Evolutionary conservation across 768 basidiomycete species (phyloP).

Genomic region (Tylopilus sp.): DNA sequence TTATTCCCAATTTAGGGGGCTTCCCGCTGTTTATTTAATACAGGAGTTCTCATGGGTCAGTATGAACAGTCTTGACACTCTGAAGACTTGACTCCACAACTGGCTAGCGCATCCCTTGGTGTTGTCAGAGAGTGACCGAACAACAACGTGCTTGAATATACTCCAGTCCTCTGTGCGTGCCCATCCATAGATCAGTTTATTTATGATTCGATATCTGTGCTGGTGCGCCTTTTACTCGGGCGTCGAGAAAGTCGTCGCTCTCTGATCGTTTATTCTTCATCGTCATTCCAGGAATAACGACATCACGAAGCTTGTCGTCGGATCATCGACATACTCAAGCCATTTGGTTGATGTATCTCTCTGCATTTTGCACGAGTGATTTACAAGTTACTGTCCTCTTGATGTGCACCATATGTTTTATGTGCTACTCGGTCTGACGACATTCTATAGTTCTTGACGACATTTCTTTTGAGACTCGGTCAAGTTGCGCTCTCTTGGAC

Average conservation of each 20-base stretch:
- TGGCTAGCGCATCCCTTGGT: background rate
- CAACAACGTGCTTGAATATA: background rate
- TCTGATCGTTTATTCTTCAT: background rate
- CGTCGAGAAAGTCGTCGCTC: background rate
- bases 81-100: background rate
- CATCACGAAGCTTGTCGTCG: no score
- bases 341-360: background rate
- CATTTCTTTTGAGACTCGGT: background rate
- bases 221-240: constrained; percentile 9
- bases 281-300: background rate
- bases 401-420: background rate
- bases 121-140: background rate
- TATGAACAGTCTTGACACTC: background rate
- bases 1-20: background rate
- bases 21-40: constrained; percentile 12
- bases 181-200: background rate
- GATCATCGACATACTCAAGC: background rate
- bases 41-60: background rate
- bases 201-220: background rate
- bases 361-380: background rate
- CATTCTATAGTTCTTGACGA: background rate
- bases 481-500: background rate
- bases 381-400: background rate
- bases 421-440: background rate
- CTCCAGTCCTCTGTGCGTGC: background rate